Base-by-base conservation (phyloP, 345 rosid genomes). In the Punica granatum region DNA sequence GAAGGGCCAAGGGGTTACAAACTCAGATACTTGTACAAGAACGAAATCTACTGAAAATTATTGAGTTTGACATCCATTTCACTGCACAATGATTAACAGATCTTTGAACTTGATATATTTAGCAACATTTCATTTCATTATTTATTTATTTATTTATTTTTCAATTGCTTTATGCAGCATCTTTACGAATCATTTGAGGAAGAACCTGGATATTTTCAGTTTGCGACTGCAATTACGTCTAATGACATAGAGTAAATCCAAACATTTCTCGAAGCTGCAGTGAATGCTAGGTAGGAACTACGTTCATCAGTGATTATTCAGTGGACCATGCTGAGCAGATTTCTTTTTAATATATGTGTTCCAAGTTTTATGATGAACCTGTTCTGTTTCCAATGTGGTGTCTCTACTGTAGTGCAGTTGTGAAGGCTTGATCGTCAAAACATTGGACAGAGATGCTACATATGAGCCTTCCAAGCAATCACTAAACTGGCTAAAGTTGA, bases 401-500 rank as follows among this genome's bases (percentile, higher is more conserved):
- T 64, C 44, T 69, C 39, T 33, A 44, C 70, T 68, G 64, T 79
- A 3, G 36, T 85, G 82, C 89, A 91, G 98, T 77, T 91, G 89
- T 74, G 99, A 91, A 82, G 99, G 99, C 70, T 78, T 94, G 72
- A 94, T 94, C 63, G 89, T 94, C 82, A 94, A 94, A 82, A 91
- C 98, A 43, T 56, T 94, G 84, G 73, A 84, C 69, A 84, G 73
- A 51, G 99, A 94, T 79, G 97, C 98, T 71, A 91, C 98, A n/a
- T 94, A 94, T 68, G 99, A 91, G 78, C 99, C 99, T 71, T 89
- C 97, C 35, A 92, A 88, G 84, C 82, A 90, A 71, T 91, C 99
- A 0, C 75, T 80, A 71, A 94, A 91, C 77, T 91, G 99, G 98
- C 85, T 94, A 62, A 94, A 91, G 76, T 74, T 94, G 72, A 94